A percentile compares a stretch with the other conserved stretches of the same genome.
These are phyloP conservation scores for Ampelomyces quisqualis DNA, from an alignment of 2,329 filamentous ascomycete genomes.

Conservation along the genomic window DNA sequence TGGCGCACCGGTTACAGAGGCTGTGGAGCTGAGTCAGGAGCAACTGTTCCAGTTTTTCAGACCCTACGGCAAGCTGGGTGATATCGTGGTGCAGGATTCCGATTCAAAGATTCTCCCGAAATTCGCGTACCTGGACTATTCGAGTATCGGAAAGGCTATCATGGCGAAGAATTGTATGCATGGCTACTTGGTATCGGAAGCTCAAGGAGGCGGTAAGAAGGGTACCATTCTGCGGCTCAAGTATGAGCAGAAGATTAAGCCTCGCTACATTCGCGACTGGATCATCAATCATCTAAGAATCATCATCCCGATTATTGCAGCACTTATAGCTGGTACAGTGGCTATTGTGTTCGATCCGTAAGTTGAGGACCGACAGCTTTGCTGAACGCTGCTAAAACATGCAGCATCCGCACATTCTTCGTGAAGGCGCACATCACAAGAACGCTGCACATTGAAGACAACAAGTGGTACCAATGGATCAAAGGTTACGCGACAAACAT, in stretches of 20 bases:
- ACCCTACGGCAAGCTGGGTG: slow-evolving; percentile 83
- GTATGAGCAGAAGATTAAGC: slow-evolving; percentile 77
- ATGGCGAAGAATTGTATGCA: slow-evolving; percentile 94
- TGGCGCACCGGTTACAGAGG: slow-evolving; percentile 68
- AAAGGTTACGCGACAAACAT: slow-evolving; percentile 69
- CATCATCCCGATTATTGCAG: slow-evolving; percentile 79
- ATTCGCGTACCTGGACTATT: slow-evolving; percentile 78
- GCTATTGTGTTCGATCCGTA: slow-evolving; percentile 78
- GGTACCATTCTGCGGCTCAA: slow-evolving; percentile 78
- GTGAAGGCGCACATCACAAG: slow-evolving; percentile 84
- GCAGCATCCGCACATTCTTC: slow-evolving; percentile 79
- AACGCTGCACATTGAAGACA: slow-evolving; percentile 72
- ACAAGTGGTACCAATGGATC: slow-evolving; percentile 76
- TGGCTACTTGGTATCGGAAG: slow-evolving; percentile 70
- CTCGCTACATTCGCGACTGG: slow-evolving; percentile 84
- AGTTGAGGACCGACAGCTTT: slow-evolving; percentile 12
- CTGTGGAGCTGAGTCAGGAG: slow-evolving; percentile 81
- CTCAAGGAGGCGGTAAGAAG: slow-evolving; percentile 68
- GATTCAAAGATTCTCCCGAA: slow-evolving; percentile 84
- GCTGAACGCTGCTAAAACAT: slow-evolving; percentile 6
- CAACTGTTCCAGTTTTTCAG: slow-evolving; percentile 83
- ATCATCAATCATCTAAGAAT: slow-evolving; percentile 81
- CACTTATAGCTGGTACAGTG: slow-evolving; percentile 79
- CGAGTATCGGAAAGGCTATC: slow-evolving; percentile 70
- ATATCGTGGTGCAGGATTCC: slow-evolving; percentile 78